Evolutionary conservation across 805 yeast genomes (phyloP), one percentile per base, ranked within the genome.

Genomic region (Wickerhamiella azymoides): DNA sequence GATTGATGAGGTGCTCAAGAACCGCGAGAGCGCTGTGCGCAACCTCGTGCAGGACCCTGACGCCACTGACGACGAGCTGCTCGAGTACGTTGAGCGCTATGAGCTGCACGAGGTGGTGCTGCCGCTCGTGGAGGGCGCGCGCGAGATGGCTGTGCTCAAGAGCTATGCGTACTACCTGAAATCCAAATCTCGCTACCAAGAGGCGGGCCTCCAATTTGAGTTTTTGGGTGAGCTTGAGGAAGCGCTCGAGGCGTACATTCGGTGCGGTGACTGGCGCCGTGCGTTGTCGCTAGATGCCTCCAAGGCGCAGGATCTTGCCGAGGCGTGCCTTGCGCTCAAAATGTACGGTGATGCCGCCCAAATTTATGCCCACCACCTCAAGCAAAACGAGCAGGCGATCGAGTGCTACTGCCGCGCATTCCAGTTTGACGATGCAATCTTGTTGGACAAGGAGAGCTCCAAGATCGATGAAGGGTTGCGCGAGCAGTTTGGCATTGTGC

Each of bases 401-500:
- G 66, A 64, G 42, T 66, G 77, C 43, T 81, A 76, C 58, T 84
- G 95, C 64, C 80, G 80, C 57, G 82, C 80, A 28, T 80, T 79
- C 60, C 66, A 66, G 46, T 92, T 72, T 59, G 86, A 79, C 43
- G 79, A 75, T 37, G 97, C 96, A 0, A 74, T 82, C 28, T 66
- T 89, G 47, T 56, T 81, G 19, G 79, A 84, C 5, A 58, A 64
- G 16, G 47, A 55, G 2, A 28, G 43, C 9, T 58, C 36, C 2
- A 21, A 35, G 1, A 46, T 53, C 2, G 94, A 84, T 53, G 74
- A 79, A 1, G 82, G 79, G 16, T 62, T 89, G 32, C 79, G 82
- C 41, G 97, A 89, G 60, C 92, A 93, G 1, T 92, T 86, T 63
- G 94, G 93, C 52, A 67, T 73, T 0, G 69, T 86, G 50, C 89